Evolutionary conservation across 139 green algal species (phyloP), one percentile per base, ranked within the genome.

Genomic region (Picochlorum sp.): DNA sequence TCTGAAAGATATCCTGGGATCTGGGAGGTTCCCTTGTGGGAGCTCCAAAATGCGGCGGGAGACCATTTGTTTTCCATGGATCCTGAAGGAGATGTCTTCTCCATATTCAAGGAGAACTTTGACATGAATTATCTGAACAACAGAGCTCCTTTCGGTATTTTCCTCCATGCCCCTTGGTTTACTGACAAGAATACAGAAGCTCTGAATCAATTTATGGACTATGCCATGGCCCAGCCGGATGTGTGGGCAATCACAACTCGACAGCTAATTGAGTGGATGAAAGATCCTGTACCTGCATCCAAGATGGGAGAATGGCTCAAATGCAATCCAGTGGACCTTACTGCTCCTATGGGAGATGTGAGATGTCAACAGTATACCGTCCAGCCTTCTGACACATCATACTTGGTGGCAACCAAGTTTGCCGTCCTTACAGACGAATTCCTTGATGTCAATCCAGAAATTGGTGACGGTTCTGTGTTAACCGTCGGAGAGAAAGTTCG

Each of bases 261-360:
- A 49, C 60, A 74, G 49, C 49, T 74, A 21, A 58, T 74, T 14
- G 34, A 69, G 30, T 74, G 68, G 68, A 69, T 69, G 49, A 56
- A 74, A 66, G 57, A 64, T 49, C 68, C 68, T 52, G 61, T 70
- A 32, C 49, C 68, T 45, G 61, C 61, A 57, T 65, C 52, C 59
- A 46, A 74, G 56, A 41, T 69, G 26, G 49, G 44, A 56, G 41
- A 49, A 57, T 23, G 49, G 58, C 58, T 74, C 13, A 64, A 59
- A 49, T 74, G 68, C 60, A 26, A 63, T 14, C 26, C 50, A 0
- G 68, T 69, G 56, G 57, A 64, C 51, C 41, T 65, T 6, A 52
- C 18, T 28, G 23, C 23, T 23, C 58, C 41, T 52, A 26, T 32
- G 20, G 58, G 20, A 8, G 58, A 65, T 52, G 58, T 32, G 13